These are phyloP conservation scores for Lanzia echinophila DNA, from an alignment of 2,329 filamentous ascomycete species.

Conservation along the genomic window DNA sequence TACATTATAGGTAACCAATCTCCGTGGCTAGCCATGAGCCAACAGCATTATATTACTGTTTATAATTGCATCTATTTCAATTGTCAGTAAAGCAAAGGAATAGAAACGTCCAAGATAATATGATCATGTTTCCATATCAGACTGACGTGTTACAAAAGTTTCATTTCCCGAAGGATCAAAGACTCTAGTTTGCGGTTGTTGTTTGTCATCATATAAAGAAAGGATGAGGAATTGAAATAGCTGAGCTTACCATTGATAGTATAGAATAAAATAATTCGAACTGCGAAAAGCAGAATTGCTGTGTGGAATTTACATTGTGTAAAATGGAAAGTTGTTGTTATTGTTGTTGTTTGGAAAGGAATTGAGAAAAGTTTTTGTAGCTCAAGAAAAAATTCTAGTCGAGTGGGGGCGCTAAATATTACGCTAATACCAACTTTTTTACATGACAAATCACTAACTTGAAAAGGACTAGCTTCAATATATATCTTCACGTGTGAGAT, in stretches of 20 bases:
- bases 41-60: neutral
- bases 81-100: conserved; percentile 2
- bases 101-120: neutral
- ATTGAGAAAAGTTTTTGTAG: conserved; percentile 1
- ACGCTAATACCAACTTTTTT: neutral
- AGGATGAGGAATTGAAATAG: conserved; percentile 14
- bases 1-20: neutral
- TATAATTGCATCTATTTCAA: conserved; percentile 2
- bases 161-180: conserved; percentile 83
- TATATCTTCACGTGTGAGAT: neutral
- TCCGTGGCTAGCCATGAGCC: no score
- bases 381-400: conserved; percentile 2
- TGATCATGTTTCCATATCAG: conserved; percentile 48
- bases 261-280: neutral
- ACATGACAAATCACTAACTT: no score
- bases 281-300: conserved; percentile 15
- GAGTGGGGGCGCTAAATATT: conserved; percentile 3
- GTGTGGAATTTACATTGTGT: conserved; percentile 7
- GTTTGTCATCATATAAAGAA: conserved; percentile 67
- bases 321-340: neutral
- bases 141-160: conserved; percentile 90
- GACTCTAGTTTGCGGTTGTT: conserved; percentile 94
- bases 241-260: conserved; percentile 19
- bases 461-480: neutral
- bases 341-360: neutral